Evolutionary conservation across 2,329 filamentous ascomycete genomes (phyloP).

Genomic region (Paecilomyces formosus): DNA sequence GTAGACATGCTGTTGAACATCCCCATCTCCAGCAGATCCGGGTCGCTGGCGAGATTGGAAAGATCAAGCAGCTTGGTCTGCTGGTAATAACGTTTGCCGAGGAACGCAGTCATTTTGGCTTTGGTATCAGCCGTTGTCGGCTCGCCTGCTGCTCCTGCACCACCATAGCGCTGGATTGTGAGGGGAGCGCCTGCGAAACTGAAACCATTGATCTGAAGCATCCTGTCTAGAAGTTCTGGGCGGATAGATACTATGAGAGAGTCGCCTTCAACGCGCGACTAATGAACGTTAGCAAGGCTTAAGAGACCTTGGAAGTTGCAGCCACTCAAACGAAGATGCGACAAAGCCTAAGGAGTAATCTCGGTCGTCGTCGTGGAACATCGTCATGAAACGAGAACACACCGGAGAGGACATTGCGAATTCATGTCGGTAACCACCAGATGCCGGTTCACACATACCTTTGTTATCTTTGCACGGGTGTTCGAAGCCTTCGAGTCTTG

Average conservation of each 20-base stretch:
- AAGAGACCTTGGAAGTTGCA: conserved; percentile 38
- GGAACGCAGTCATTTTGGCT: conserved; percentile 60
- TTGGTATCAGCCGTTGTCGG: conserved; percentile 53
- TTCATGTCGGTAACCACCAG: conserved; percentile 33
- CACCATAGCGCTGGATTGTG: conserved; percentile 44
- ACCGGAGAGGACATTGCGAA: conserved; percentile 28
- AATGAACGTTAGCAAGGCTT: conserved; percentile 59
- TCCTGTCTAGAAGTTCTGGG: conserved; percentile 55
- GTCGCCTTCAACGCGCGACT: conserved; percentile 65
- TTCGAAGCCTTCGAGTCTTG: conserved; percentile 38
- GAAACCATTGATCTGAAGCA: conserved; percentile 62
- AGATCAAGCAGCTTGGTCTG: conserved; percentile 72
- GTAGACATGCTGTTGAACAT: conserved; percentile 66
- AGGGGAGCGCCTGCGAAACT: conserved; percentile 60
- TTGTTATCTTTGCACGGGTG: conserved; percentile 58
- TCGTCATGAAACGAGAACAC: conserved; percentile 37
- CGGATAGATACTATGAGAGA: conserved; percentile 60
- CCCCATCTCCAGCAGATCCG: conserved; percentile 63
- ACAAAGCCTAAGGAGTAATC: conserved; percentile 20
- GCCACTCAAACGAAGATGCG: conserved; percentile 27
- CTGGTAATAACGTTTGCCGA: conserved; percentile 66
- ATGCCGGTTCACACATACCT: conserved; percentile 59
- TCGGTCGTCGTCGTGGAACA: conserved; percentile 35
- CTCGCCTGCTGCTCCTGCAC: conserved; percentile 11
- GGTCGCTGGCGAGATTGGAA: conserved; percentile 66